Evolutionary conservation across 2,329 filamentous ascomycete genomes (phyloP), one percentile per base, ranked within the genome.

Genomic region (Monosporascus sp.): DNA sequence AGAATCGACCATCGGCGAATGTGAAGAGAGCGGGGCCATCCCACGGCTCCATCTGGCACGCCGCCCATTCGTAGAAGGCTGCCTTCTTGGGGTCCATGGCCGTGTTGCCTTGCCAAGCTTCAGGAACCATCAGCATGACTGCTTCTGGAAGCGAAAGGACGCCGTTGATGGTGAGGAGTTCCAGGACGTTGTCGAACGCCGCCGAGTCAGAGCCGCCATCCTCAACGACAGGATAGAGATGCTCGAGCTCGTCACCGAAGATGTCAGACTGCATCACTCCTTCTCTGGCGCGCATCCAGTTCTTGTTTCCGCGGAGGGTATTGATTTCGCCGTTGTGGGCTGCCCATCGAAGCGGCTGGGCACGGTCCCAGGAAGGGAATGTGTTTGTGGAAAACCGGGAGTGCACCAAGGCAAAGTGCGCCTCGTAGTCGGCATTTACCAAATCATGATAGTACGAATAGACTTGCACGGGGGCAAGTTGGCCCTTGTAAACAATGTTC

Each of bases 281-380:
- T 75, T 97, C 93, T 67, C 93, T 87, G 57, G 93, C 93, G 63
- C 92, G 88, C 93, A 97, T 97, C 93, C 93, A 97, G 75, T 97
- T 97, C 81, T 97, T 97, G 79, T 97, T 97, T 56, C 93, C 93
- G 69, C 93, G 88, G 57, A 97, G 78, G 2, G 93, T 97, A 74
- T 97, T 97, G 70, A 97, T 97, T 76, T 97, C 93, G 79, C 93
- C 93, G 71, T 97, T 97, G 79, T 97, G 93, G 65, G 93, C 93
- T 60, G 92, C 92, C 93, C 93, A 97, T 74, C 93, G 85, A 59
- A 97, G 77, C 58, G 93, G 93, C 76, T 97, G 93, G 56, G 93
- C 94, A 75, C 93, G 89, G 73, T 97, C 94, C 93, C 93, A 97
- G 1, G 91, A 96, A 20, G 93, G 93, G 75, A 97, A 97, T 50